phyloP scores from a whole-genome alignment of 306 rosid genomes.

The Styphnolobium japonicum region DNA sequence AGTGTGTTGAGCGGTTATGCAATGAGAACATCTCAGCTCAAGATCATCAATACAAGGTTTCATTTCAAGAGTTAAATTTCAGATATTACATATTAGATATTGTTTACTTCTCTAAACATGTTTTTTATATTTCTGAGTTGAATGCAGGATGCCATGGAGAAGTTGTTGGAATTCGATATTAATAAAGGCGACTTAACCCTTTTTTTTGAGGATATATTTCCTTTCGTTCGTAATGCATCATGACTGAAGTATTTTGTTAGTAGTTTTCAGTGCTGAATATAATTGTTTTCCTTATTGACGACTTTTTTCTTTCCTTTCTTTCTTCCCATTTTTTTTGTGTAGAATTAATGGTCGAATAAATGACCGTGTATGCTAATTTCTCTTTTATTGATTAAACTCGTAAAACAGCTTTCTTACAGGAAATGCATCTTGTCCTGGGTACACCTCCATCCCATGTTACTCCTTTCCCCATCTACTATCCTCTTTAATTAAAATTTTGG shows the following conservation, averaged over 20 bases:
- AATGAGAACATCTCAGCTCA: conserved; percentile 57
- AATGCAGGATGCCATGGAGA: conserved; percentile 70
- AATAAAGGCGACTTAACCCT: conserved; percentile 53
- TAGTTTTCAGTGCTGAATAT: background rate
- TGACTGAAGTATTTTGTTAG: background rate
- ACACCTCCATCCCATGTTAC: background rate
- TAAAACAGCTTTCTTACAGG: background rate
- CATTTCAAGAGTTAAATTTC: conserved; percentile 20
- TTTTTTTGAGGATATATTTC: conserved; percentile 65
- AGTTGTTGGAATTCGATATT: conserved; percentile 68
- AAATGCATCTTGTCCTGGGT: background rate
- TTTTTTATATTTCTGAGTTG: background rate
- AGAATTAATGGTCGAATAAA: background rate
- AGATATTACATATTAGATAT: conserved; percentile 13
- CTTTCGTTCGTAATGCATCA: conserved; percentile 22
- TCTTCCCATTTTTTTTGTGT: background rate
- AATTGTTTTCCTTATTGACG: background rate
- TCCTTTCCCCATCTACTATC: background rate
- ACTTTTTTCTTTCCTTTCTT: background rate
- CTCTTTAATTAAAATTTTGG: background rate
- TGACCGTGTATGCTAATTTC: background rate
- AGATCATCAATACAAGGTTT: conserved; percentile 73
- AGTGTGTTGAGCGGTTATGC: conserved; percentile 53
- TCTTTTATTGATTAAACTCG: background rate
- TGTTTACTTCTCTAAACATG: background rate